Evolutionary conservation across 768 basidiomycete genomes (phyloP).

Genomic region (Suillus lakei): DNA sequence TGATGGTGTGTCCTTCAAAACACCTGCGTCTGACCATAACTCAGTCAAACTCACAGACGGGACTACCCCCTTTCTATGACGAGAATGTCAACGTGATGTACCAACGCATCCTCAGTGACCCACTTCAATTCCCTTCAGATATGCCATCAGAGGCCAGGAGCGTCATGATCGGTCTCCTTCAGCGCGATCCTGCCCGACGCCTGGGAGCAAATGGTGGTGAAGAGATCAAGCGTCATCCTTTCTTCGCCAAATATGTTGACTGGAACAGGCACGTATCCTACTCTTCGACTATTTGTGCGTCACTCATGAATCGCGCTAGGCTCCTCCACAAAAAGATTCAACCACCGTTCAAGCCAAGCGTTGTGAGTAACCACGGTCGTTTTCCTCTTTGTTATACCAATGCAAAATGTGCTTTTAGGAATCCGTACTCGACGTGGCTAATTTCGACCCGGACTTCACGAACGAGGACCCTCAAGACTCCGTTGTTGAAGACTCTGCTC

Average conservation of each 20-base stretch:
- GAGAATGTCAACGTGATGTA: constrained; percentile 99
- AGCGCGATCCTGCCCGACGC: constrained; percentile 84
- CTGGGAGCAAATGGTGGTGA: constrained; percentile 94
- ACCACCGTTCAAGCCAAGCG: constrained; percentile 96
- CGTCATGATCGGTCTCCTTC: constrained; percentile 86
- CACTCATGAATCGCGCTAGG: constrained; percentile 37
- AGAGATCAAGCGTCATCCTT: constrained; percentile 94
- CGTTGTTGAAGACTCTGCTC: constrained; percentile 89
- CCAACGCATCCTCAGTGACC: constrained; percentile 92
- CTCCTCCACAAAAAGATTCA: constrained; percentile 94
- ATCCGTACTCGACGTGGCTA: constrained; percentile 91
- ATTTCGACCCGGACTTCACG: constrained; percentile 98
- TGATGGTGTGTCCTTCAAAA: constrained; percentile 66
- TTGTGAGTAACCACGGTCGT: constrained; percentile 55
- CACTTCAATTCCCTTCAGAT: constrained; percentile 89
- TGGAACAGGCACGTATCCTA: constrained; percentile 69
- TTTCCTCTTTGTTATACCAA: constrained; percentile 1
- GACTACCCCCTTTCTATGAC: constrained; percentile 97
- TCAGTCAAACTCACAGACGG: constrained; percentile 59
- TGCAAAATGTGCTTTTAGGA: constrained; percentile 50
- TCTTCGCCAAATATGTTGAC: constrained; percentile 93
- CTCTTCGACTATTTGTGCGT: neutral
- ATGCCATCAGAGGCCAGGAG: constrained; percentile 87
- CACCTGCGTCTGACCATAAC: neutral
- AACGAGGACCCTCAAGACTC: constrained; percentile 94